Percentiles rank a stretch among this genome's conserved stretches.
phyloP scores from a whole-genome alignment of 139 green algal species.

The Coelastrella sp. region DNA sequence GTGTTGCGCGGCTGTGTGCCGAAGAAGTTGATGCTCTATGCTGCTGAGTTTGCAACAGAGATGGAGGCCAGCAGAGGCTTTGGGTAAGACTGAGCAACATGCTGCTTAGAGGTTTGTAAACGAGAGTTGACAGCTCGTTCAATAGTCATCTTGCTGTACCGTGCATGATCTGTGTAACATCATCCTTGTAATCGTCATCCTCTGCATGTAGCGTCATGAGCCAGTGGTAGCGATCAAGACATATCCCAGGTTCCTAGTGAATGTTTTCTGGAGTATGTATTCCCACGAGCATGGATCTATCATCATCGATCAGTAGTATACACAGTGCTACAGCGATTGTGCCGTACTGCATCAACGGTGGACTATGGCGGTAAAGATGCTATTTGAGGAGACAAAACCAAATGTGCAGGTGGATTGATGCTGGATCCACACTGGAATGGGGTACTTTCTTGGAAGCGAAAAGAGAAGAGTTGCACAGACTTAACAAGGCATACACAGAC shows the following conservation, averaged over 20 bases:
- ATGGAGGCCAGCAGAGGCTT: constrained; percentile 29
- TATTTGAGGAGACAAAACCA: not conserved
- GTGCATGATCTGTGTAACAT: no score
- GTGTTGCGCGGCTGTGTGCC: constrained; percentile 84
- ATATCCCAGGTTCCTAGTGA: no score
- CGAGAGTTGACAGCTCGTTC: not conserved
- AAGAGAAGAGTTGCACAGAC: constrained; percentile 87
- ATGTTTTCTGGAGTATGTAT: no score
- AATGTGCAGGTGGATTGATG: constrained; percentile 25
- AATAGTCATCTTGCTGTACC: not conserved
- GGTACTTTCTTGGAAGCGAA: constrained; percentile 65
- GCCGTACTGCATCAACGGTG: not conserved
- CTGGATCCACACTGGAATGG: constrained; percentile 50
- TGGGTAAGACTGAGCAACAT: constrained; percentile 23
- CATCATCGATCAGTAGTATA: no score
- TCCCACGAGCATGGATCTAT: no score
- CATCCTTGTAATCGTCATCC: no score
- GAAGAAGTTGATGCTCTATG: constrained; percentile 64
- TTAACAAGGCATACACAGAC: constrained; percentile 72
- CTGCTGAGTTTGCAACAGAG: constrained; percentile 33
- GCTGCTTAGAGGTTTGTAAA: not conserved
- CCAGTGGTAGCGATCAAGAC: no score
- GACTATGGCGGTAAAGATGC: not conserved
- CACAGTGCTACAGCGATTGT: not conserved
- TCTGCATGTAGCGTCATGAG: no score